Evolutionary conservation across 1,284 basidiomycete genomes (phyloP).

Genomic region (Pseudomicrostroma phylloplanum): DNA sequence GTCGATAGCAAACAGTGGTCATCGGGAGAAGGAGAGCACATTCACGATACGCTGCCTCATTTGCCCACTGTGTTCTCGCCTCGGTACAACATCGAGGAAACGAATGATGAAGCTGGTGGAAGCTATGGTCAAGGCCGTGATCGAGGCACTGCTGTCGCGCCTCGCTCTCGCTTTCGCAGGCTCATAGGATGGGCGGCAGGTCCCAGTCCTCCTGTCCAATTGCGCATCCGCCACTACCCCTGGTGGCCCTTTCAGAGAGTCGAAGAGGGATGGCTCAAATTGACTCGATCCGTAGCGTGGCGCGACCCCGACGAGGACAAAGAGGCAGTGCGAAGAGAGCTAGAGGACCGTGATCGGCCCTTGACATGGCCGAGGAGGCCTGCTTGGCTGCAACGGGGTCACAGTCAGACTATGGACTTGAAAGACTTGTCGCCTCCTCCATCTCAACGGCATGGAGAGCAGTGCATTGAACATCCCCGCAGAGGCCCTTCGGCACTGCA

Average conservation of each 20-base stretch:
- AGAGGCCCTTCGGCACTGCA: neutral
- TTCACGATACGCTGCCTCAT: too few species aligned
- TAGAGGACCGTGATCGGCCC: neutral
- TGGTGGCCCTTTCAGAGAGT: slow-evolving; percentile 43
- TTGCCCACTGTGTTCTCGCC: too few species aligned
- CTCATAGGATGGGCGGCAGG: slow-evolving; percentile 20
- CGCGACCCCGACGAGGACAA: slow-evolving; percentile 19
- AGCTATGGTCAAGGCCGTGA: too few species aligned
- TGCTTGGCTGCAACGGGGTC: slow-evolving; percentile 3
- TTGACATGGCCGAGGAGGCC: slow-evolving; percentile 2
- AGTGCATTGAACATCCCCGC: neutral
- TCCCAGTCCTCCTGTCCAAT: slow-evolving; percentile 18
- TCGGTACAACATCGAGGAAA: too few species aligned
- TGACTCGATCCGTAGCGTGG: slow-evolving; percentile 29
- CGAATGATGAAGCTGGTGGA: too few species aligned
- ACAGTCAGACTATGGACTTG: neutral
- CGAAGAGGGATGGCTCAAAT: slow-evolving; percentile 25
- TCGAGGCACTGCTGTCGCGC: too few species aligned
- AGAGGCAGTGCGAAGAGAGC: neutral
- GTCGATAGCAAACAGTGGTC: too few species aligned
- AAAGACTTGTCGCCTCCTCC: neutral
- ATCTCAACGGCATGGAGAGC: neutral
- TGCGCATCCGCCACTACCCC: slow-evolving; percentile 30
- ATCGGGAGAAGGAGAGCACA: too few species aligned
- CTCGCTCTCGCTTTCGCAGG: too few species aligned